Percentiles rank a stretch among this genome's conserved stretches.
phyloP scores from a whole-genome alignment of 73 alveolate species.

The Diophrys sp. region DNA sequence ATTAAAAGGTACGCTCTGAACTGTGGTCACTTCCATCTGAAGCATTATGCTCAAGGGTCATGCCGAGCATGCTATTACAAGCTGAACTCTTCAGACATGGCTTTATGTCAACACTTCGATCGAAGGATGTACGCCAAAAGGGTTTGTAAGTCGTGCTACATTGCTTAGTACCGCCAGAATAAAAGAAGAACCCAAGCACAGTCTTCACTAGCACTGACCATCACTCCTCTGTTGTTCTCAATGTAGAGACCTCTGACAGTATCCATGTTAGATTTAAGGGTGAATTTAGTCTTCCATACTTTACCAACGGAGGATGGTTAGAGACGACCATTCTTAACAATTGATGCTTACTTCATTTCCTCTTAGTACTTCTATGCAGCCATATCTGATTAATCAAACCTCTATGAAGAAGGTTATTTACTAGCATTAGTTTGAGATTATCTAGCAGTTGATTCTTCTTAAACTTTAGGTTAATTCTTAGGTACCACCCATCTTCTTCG shows the following conservation, averaged over 20 bases:
- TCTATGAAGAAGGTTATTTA: not conserved
- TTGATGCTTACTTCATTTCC: not conserved
- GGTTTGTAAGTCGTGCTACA: too few relatives aligned
- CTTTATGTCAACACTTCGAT: too few relatives aligned
- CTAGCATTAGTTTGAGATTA: not conserved
- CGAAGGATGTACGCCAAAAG: too few relatives aligned
- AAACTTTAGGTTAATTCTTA: too few relatives aligned
- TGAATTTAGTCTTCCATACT: constrained; percentile 21
- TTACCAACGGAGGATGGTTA: not conserved
- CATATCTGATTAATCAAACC: not conserved
- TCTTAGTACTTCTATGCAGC: not conserved
- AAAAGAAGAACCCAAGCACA: too few relatives aligned
- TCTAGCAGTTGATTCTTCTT: not conserved
- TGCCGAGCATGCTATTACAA: too few relatives aligned
- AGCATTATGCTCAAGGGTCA: too few relatives aligned
- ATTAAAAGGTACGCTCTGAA: too few relatives aligned
- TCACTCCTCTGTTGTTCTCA: constrained; percentile 7
- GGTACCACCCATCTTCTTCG: not conserved
- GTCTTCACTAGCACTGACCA: constrained; percentile 31
- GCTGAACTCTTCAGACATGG: too few relatives aligned
- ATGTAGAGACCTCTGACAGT: constrained; percentile 5
- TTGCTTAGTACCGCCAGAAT: too few relatives aligned
- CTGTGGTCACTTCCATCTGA: too few relatives aligned
- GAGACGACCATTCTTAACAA: too few relatives aligned
- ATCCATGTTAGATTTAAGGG: constrained; percentile 13